Percentiles rank a stretch among this genome's conserved stretches.
phyloP scores from a whole-genome alignment of 306 rosid genomes.

The Medicago lupulina region DNA sequence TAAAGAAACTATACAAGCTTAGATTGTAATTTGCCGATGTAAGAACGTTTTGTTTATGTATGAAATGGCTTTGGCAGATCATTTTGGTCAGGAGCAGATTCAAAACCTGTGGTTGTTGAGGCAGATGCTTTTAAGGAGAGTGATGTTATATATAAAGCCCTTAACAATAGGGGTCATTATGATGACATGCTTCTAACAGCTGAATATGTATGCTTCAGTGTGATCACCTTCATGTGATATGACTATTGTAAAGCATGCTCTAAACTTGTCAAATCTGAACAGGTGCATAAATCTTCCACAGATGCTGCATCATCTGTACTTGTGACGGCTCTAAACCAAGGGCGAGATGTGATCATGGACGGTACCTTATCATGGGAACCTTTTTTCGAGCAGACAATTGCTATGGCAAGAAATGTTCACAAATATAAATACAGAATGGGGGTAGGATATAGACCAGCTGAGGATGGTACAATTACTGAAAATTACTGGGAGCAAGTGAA shows the following conservation, averaged over 20 bases:
- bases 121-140: background rate
- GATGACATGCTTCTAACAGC: background rate
- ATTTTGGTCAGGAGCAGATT: conserved; percentile 69
- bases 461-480: background rate
- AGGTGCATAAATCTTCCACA: background rate
- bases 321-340: background rate
- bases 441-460: background rate
- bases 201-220: background rate
- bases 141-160: background rate
- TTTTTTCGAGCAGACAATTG: background rate
- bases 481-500: background rate
- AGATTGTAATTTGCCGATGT: background rate
- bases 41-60: conserved; percentile 3
- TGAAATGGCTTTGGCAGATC: conserved; percentile 55
- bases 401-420: background rate
- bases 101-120: conserved; percentile 55
- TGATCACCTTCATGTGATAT: too few species aligned
- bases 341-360: background rate
- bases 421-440: background rate
- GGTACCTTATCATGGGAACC: background rate
- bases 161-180: background rate
- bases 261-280: background rate
- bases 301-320: background rate
- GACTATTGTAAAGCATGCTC: too few species aligned
- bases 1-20: background rate